Conservation (phyloP, 2,329 filamentous ascomycete species). For the Rutstroemia sp. region DNA sequence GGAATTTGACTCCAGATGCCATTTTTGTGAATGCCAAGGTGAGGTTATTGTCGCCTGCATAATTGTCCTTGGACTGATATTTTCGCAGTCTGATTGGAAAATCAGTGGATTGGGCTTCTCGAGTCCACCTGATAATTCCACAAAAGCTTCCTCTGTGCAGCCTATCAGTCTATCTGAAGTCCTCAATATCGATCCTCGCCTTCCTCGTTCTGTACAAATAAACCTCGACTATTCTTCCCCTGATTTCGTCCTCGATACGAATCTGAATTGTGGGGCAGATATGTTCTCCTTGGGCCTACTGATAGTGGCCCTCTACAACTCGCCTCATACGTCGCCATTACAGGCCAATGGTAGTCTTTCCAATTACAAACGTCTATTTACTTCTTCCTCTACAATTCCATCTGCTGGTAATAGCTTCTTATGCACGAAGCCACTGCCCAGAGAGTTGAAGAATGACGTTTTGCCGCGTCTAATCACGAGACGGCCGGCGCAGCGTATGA, state of each 20-base stretch:
- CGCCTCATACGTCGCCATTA: conserved; percentile 82
- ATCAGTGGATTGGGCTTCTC: conserved; percentile 91
- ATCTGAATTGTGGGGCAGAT: conserved; percentile 75
- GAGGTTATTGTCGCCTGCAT: conserved; percentile 26
- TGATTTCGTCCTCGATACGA: conserved; percentile 88
- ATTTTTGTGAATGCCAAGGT: conserved; percentile 91
- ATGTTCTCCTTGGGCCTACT: conserved; percentile 90
- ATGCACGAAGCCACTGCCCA: conserved; percentile 70
- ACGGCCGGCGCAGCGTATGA: conserved; percentile 78
- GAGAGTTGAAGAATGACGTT: conserved; percentile 66
- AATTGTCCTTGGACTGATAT: conserved; percentile 21
- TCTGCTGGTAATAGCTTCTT: conserved; percentile 78
- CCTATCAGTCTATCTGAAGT: conserved; percentile 78
- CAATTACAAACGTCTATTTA: conserved; percentile 78
- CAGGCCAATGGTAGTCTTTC: conserved; percentile 74
- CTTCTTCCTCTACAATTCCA: conserved; percentile 70
- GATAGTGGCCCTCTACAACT: conserved; percentile 86
- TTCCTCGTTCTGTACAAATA: conserved; percentile 78
- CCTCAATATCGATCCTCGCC: conserved; percentile 74
- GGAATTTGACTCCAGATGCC: conserved; percentile 88
- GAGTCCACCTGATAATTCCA: conserved; percentile 69
- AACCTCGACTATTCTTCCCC: conserved; percentile 91
- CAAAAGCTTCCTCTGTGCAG: conserved; percentile 65
- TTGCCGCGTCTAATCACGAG: conserved; percentile 82
- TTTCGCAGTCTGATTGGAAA: conserved; percentile 84